phyloP scores from a whole-genome alignment of 2,329 filamentous ascomycete species.

The Cryoendolithus antarcticus region DNA sequence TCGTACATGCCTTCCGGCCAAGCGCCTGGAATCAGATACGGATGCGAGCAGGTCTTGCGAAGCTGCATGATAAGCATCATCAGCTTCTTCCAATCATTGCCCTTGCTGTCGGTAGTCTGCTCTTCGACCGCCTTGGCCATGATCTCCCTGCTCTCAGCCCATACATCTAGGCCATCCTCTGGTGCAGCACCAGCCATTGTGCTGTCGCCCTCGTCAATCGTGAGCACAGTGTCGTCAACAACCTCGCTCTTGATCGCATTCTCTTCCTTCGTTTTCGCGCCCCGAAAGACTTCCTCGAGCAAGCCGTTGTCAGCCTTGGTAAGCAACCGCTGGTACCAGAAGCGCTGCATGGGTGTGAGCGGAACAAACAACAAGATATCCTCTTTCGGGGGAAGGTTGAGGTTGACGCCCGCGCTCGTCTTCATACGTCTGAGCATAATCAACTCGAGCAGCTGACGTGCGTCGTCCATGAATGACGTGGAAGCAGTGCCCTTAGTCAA shows the following conservation, averaged over 20 bases:
- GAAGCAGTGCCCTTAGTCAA: conserved; percentile 42
- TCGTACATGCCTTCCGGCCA: conserved; percentile 34
- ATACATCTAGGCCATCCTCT: conserved; percentile 21
- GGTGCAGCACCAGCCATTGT: too few species aligned
- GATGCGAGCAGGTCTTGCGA: conserved; percentile 44
- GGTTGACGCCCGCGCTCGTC: conserved; percentile 39
- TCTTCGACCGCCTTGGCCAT: conserved; percentile 28
- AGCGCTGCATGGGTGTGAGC: conserved; percentile 44
- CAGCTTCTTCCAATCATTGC: conserved; percentile 26
- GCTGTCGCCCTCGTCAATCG: background rate
- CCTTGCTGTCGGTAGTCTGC: conserved; percentile 3
- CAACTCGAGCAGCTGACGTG: conserved; percentile 40
- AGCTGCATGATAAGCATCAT: conserved; percentile 46
- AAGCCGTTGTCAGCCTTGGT: conserved; percentile 41
- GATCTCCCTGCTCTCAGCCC: conserved; percentile 35
- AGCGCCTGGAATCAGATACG: conserved; percentile 38
- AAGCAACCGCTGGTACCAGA: conserved; percentile 46
- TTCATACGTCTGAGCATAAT: conserved; percentile 51
- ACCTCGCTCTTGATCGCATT: conserved; percentile 25
- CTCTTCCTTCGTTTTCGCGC: conserved; percentile 33
- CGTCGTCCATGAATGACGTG: conserved; percentile 39
- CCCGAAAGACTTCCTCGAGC: conserved; percentile 41
- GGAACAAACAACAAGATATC: conserved; percentile 47
- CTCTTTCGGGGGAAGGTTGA: conserved; percentile 44
- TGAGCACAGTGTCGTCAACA: conserved; percentile 18